Base-by-base conservation (phyloP, 2,329 filamentous ascomycete species). In the Xylariaceae sp. region DNA sequence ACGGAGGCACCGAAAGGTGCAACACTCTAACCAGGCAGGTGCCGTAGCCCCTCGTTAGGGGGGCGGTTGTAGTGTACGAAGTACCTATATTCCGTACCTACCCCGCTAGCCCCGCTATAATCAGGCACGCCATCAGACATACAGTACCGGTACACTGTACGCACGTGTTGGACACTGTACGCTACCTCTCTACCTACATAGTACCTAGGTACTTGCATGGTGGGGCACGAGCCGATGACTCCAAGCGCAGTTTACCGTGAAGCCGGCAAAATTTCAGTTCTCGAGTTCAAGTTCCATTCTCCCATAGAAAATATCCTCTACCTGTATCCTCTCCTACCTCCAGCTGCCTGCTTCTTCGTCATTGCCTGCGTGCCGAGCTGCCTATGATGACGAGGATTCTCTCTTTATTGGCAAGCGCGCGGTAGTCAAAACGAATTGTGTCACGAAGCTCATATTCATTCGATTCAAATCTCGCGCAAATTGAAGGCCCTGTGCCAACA, bases 201-300 rank as follows among this genome's bases (percentile, higher is more conserved):
- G 15, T 34, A 30, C 26, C 8, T 26, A 26, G 5, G 32, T 7
- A 15, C 32, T 34, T 12, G 18, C 3, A 42, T 66, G 65, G 65
- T 67, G 65, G 65, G 65, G 65, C 57, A 67, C 63, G 61, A 64
- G 46, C 36, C 36, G 49, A 61, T 64, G 61, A 67, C 64, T 66
- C 65, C 58, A 56, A 8, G 4, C 26, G 26, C 26, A 30, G 15
- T n/a, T 41, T 46, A 12, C 13, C 9, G 36, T n/a, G 8, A 15
- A 54, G 46, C 22, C 34, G 30, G 43, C 51, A 59, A 59, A 59
- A 55, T 52, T 58, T 58, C 45, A 44, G n/a, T 47, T 50, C 26
- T 42, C 29, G 22, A 37, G n/a, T 18, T 34, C 29, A 30, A 37
- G n/a, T 18, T 34, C 5, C 19, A 22, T 48, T 18, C n/a, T n/a